Base-by-base conservation (phyloP, 2,329 filamentous ascomycete species). In the Myriosclerotinia curreyana region DNA sequence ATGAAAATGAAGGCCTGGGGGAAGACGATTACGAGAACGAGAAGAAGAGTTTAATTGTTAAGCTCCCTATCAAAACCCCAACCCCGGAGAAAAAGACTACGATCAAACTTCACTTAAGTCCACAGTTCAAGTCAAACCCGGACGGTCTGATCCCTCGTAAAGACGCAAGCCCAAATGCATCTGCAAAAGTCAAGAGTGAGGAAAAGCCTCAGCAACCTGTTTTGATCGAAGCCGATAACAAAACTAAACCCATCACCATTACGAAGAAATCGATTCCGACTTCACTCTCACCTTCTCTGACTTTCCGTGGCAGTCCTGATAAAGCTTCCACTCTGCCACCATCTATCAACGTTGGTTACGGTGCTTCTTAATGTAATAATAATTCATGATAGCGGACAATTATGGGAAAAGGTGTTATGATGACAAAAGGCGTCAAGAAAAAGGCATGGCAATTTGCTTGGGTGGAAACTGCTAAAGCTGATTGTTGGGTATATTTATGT, bases 21-120 rank as follows among this genome's bases (percentile, higher is more conserved):
- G 83, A 86, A 48, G 83, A 75, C n/a, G 74, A 83, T 28, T 80
- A 83, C 15, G 83, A 76, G 20, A 74, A 83, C 15, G 83, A 76
- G 20, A 74, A 83, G 80, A 67, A 73, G 14, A 91, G 86, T 69
- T 81, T 94, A 49, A 82, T 96, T 59, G 88, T 96, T 64, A 93
- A 90, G 74, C 80, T 96, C 17, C 81, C 82, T 8, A 76, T 87
- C 46, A 74, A 73, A 49, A 73, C 71, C 11, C 73, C 73, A 49
- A 74, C 71, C 8, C 74, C 74, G 25, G 74, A 75, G 61, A 66
- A 65, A 44, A 74, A 71, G 59, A 68, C 68, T 3, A 65, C 64
- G 11, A 70, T 71, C 62, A 73, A 74, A 48, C 54, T 72, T 22
- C 65, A 53, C 20, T 14, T 69, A 25, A 66, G 64, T 50, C 66